A percentile compares a stretch with the other conserved stretches of the same genome.
Conservation (phyloP, 2,329 filamentous ascomycete genomes). For the Aspergillus uvarum region DNA sequence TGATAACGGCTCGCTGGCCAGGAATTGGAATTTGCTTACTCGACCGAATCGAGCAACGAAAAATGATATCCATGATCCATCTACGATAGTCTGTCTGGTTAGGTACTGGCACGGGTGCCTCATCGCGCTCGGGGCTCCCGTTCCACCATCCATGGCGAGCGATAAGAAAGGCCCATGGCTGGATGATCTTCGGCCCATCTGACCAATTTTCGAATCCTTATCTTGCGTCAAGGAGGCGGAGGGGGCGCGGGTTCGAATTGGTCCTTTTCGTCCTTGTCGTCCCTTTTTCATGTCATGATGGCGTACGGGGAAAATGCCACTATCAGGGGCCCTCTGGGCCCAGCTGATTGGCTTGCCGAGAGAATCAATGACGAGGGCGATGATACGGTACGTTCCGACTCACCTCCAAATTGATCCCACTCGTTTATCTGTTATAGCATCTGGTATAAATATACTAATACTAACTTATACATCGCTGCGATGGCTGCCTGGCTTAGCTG, state of each 20-base stretch:
- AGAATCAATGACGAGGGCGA: not conserved
- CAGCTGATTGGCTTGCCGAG: not conserved
- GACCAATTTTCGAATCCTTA: constrained; percentile 14
- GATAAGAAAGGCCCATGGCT: constrained; percentile 11
- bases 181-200: constrained; percentile 11
- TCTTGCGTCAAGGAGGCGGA: constrained; percentile 2
- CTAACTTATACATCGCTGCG: not conserved
- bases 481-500: not conserved
- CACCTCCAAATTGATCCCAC: too few relatives aligned
- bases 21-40: constrained; percentile 19
- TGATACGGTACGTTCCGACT: constrained; percentile 1
- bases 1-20: constrained; percentile 24
- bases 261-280: not conserved
- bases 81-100: not conserved
- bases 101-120: not conserved
- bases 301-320: not conserved
- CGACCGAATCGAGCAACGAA: constrained; percentile 21
- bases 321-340: not conserved
- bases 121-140: not conserved
- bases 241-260: not conserved
- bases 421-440: not conserved
- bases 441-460: too few relatives aligned
- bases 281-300: constrained; percentile 1
- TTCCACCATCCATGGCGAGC: constrained; percentile 10
- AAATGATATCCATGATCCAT: constrained; percentile 1